phyloP scores from a whole-genome alignment of 495 filamentous ascomycete species.

The Penicillium samsonianum region DNA sequence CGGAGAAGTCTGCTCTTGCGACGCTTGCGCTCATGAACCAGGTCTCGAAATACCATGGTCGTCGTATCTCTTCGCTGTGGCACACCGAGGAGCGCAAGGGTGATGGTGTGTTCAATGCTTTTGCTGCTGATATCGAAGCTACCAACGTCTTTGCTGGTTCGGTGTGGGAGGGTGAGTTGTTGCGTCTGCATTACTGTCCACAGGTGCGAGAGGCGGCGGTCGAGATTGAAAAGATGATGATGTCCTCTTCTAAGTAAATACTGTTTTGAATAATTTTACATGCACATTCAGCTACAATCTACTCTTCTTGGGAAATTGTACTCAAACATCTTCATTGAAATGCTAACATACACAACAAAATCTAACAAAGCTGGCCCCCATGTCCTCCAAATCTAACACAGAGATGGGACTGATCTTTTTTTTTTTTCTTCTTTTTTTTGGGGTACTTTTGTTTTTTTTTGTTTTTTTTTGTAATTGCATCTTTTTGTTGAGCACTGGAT shows the following conservation, averaged over 20 bases:
- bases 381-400: background rate
- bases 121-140: conserved; percentile 62
- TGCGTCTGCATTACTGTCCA: conserved; percentile 85
- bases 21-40: conserved; percentile 71
- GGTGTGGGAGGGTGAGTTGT: conserved; percentile 87
- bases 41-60: conserved; percentile 69
- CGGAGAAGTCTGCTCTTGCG: conserved; percentile 83
- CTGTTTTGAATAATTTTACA: conserved; percentile 19
- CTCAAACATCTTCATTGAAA: conserved; percentile 4
- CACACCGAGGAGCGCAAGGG: conserved; percentile 88
- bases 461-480: background rate
- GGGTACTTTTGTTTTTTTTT: background rate
- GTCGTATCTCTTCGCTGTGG: conserved; percentile 73
- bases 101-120: conserved; percentile 65
- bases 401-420: background rate
- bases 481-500: background rate
- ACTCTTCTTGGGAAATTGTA: background rate
- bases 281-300: conserved; percentile 6
- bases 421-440: background rate
- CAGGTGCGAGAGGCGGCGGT: conserved; percentile 74
- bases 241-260: conserved; percentile 40
- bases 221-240: conserved; percentile 67
- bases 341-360: background rate
- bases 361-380: background rate
- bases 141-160: conserved; percentile 89